Evolutionary conservation across 805 yeast species (phyloP), one percentile per base, ranked within the genome.

Genomic region (Cyberlindnera bimundalis): DNA sequence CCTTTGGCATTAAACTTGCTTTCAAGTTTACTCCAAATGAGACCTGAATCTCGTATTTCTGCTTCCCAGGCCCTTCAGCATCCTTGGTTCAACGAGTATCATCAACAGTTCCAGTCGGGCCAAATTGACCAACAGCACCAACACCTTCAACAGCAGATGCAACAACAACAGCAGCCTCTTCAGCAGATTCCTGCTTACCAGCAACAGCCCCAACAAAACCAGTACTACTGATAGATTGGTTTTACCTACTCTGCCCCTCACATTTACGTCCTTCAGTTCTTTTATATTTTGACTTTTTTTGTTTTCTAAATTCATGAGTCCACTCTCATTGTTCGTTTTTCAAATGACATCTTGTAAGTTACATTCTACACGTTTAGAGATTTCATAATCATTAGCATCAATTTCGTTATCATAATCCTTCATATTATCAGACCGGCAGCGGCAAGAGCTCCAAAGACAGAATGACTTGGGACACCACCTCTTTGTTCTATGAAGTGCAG

Each of bases 41-140:
- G 88, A 60, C 99, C 99, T n/a, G 89, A 95, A 36, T 77, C 80
- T 52, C 74, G 99, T 62, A 84, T 93, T 52, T 83, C 95, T 54
- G 99, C 99, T 41, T 88, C 88, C 61, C 76, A 96, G 50, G 96
- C 98, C 3, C 73, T 90, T 43, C 65, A 76, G 51, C 98, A 91
- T 64, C 95, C 96, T 5, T 93, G 95, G 95, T 86, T 87, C 59
- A 81, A 79, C 41, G 95, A 87, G 53, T 81, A 76, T 44, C 70
- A 78, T 42, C 65, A 62, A 13, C 51, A 50, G 29, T 42, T 36
- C 29, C 50, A 17, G 29, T 4, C 48, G 5, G 42, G 32, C 16
- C 47, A 17, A 26, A 9, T 46, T 13, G 46, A 35, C 25, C 47
- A 28, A 13, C 48, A 37, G 28, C 47, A 32, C 13, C 50, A 40